Conservation (phyloP, 2,329 filamentous ascomycete genomes). For the Cercospora zeae-maydis region DNA sequence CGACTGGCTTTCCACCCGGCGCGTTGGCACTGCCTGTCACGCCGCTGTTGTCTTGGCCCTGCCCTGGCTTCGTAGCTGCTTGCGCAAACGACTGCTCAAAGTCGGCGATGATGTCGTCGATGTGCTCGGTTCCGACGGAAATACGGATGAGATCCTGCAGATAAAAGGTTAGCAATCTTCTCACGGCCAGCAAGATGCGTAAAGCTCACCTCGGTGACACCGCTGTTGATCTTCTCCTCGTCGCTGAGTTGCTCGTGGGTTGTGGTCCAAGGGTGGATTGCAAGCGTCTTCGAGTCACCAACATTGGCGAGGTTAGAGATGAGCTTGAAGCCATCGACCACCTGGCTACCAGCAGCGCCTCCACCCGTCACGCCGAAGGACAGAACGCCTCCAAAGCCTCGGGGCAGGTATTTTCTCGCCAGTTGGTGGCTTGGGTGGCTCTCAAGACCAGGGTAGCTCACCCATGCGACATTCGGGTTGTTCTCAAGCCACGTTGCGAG, state of each 20-base stretch:
- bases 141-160: conserved; percentile 82
- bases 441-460: conserved; percentile 85
- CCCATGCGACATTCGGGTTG: conserved; percentile 83
- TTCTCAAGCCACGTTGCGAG: conserved; percentile 80
- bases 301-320: conserved; percentile 96
- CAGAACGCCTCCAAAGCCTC: conserved; percentile 84
- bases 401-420: conserved; percentile 81
- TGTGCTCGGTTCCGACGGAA: conserved; percentile 92
- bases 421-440: conserved; percentile 74
- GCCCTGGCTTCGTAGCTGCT: conserved; percentile 43
- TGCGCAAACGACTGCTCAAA: conserved; percentile 85
- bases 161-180: conserved; percentile 19
- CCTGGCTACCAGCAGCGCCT: conserved; percentile 73
- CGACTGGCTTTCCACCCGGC: conserved; percentile 23
- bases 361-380: conserved; percentile 93
- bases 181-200: background rate
- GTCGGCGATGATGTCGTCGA: conserved; percentile 94
- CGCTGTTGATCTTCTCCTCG: conserved; percentile 73
- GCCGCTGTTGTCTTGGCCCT: conserved; percentile 27
- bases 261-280: conserved; percentile 92
- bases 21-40: conserved; percentile 26
- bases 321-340: conserved; percentile 92
- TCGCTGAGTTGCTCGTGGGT: conserved; percentile 89
- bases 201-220: conserved; percentile 58
- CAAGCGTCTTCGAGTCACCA: conserved; percentile 89